Conservation (phyloP, 225 moss, liverwort and hornwort species). For the Bryoerythrophyllum caledonicum region DNA sequence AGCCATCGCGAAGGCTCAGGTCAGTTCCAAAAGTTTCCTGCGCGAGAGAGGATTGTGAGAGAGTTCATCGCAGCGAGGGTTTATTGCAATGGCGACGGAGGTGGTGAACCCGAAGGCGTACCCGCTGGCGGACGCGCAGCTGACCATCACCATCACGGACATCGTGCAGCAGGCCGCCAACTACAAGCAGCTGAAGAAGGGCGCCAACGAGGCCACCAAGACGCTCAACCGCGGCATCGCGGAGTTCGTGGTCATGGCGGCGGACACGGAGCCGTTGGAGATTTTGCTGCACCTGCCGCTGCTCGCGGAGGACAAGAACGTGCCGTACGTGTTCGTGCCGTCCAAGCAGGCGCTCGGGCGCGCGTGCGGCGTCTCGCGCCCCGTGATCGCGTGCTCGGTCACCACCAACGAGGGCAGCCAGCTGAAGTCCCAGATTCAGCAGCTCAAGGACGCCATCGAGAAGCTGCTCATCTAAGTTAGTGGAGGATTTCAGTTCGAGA, state of each 20-base stretch:
- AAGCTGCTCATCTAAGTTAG: slow-evolving; percentile 87
- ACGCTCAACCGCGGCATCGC: slow-evolving; percentile 96
- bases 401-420: slow-evolving; percentile 96
- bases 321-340: slow-evolving; percentile 95
- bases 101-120: slow-evolving; percentile 89
- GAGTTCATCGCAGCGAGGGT: not conserved
- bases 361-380: slow-evolving; percentile 92
- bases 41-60: no score
- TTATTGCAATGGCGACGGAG: slow-evolving; percentile 58
- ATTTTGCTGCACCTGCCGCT: slow-evolving; percentile 91
- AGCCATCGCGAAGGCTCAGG: no score
- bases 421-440: slow-evolving; percentile 93
- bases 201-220: slow-evolving; percentile 98
- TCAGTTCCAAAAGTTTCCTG: no score
- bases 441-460: slow-evolving; percentile 96
- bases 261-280: slow-evolving; percentile 95
- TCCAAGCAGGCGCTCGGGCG: slow-evolving; percentile 93
- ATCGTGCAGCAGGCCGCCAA: slow-evolving; percentile 98
- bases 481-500: not conserved
- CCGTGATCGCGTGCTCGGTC: slow-evolving; percentile 67
- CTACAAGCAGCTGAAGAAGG: slow-evolving; percentile 99
- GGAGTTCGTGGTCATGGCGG: slow-evolving; percentile 99
- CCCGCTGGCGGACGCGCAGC: slow-evolving; percentile 84
- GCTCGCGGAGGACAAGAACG: slow-evolving; percentile 98
- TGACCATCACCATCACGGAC: slow-evolving; percentile 85